Percentiles rank a stretch among this genome's conserved stretches.
Evolutionary conservation across 495 filamentous ascomycete genomes (phyloP).

Genomic region (Penicillium egyptiacum): DNA sequence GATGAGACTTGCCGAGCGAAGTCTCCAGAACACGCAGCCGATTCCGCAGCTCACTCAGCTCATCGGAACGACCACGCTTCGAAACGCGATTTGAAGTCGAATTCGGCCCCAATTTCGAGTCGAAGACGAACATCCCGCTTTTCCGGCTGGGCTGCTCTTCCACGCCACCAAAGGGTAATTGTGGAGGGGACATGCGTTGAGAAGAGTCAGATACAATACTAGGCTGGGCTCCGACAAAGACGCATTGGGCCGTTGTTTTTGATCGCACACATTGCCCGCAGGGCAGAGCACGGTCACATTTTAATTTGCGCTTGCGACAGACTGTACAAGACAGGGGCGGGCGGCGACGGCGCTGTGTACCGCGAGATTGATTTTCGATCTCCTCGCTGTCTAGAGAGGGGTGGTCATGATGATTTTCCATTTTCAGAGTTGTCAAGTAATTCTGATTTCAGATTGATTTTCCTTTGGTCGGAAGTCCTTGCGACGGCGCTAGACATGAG

Average conservation of each 20-base stretch:
- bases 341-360: conserved; percentile 35
- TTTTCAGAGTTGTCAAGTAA: background rate
- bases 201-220: conserved; percentile 14
- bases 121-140: conserved; percentile 43
- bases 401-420: conserved; percentile 14
- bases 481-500: conserved; percentile 6
- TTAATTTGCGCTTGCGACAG: conserved; percentile 67
- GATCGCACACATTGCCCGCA: conserved; percentile 64
- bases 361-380: conserved; percentile 13
- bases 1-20: conserved; percentile 25
- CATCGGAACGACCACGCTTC: conserved; percentile 33
- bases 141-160: conserved; percentile 20
- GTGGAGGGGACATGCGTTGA: conserved; percentile 19
- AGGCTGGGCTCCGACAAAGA: conserved; percentile 33
- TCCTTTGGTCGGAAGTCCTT: background rate
- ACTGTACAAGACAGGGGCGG: conserved; percentile 46
- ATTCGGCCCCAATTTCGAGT: conserved; percentile 36
- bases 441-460: background rate
- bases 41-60: conserved; percentile 36
- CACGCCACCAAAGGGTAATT: conserved; percentile 9
- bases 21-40: conserved; percentile 35
- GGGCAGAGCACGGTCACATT: conserved; percentile 65
- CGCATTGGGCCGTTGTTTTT: conserved; percentile 38
- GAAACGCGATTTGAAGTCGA: conserved; percentile 27
- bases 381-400: conserved; percentile 7